Base-by-base conservation (phyloP, 176 grass and related monocot genomes). In the Alloteropsis semialata region DNA sequence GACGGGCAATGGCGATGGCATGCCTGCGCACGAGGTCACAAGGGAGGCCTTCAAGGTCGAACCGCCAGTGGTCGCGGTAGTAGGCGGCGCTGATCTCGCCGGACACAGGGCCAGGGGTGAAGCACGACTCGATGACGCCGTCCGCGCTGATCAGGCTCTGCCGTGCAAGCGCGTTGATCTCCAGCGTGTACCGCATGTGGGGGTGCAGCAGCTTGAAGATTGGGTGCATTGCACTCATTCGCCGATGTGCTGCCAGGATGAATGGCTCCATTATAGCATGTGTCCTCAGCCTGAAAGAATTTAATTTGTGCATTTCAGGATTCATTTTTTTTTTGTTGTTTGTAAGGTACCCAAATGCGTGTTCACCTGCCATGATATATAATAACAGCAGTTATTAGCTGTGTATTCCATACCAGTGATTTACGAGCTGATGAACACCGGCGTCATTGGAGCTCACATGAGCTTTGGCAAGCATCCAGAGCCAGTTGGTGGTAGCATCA, bases 401-500 rank as follows among this genome's bases (percentile, higher is more conserved):
- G 22, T 39, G 38, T 36, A 73, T 72, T 72, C 24, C 39, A 24
- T 94, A 97, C 94, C 96, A 99, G 64, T 99, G 96, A 74, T 99
- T 96, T 30, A 96, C 91, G 3, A 99, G 89, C 82, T 99, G 96
- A 53, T 99, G 96, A 72, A 99, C 92, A 25, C 96, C 93, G 0
- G 96, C 96, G 18, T 99, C 96, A 42, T 99, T 99, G 77, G 96
- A 95, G 69, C 91, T 86, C 77, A 96, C 96, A 66, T 99, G 96
- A 29, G 96, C 72, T 88, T 99, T 99, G 77, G 87, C 96, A 77
- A 99, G 89, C 96, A 99, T 99, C 96, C 96, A 99, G 30, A 94
- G 87, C 96, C 96, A 99, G 36, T 99, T 87, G 33, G 93, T 76
- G 34, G 93, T 99, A 51, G 96, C 96, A 80, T 99, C 96, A 60